phyloP scores from a whole-genome alignment of 179 eudicot species.

The Heliamphora ciliata region DNA sequence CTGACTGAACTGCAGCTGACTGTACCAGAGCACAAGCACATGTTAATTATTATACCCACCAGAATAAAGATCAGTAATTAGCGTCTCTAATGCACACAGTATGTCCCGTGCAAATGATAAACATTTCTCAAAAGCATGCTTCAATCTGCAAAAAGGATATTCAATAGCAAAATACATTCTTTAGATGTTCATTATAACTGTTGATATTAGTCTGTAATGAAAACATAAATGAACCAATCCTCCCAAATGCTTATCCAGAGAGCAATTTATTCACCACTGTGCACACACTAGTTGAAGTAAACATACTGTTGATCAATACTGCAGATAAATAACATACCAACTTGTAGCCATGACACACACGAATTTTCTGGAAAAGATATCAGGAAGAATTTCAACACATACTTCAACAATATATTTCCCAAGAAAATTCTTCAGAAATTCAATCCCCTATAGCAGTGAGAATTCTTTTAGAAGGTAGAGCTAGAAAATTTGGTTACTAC shows the following conservation, averaged over 20 bases:
- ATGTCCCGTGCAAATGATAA: neutral
- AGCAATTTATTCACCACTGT: neutral
- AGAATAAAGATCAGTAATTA: neutral
- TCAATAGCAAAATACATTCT: neutral
- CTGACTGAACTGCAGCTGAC: slow-evolving; percentile 74
- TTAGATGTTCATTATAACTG: neutral
- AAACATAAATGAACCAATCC: neutral
- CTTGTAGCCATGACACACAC: neutral
- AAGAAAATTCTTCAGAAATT: neutral
- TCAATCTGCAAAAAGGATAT: neutral
- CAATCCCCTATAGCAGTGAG: neutral
- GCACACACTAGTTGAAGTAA: neutral
- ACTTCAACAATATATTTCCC: neutral
- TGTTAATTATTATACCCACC: neutral
- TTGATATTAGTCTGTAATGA: neutral
- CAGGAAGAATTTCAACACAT: neutral
- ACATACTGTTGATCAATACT: neutral
- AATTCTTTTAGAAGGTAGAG: neutral
- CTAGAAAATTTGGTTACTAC: neutral
- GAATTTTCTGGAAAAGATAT: neutral
- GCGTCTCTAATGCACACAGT: neutral
- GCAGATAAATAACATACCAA: neutral
- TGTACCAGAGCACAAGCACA: slow-evolving; percentile 26
- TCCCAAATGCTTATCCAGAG: neutral
- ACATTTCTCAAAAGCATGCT: neutral